Evolutionary conservation across 75 land plant species (phyloP).

Genomic region (Pinus albicaulis): DNA sequence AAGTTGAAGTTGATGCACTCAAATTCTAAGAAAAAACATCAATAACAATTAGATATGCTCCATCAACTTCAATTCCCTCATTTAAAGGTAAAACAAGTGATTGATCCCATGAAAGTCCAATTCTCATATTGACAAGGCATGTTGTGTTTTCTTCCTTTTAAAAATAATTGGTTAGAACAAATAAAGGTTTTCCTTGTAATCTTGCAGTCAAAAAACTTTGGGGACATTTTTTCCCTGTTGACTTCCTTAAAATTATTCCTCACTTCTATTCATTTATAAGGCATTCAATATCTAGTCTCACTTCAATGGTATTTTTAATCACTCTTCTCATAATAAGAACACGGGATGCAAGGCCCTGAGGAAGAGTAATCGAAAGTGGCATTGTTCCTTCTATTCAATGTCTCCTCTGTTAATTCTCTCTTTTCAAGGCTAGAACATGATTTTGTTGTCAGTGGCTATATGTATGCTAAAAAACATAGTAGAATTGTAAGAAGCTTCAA

Average conservation of each 20-base stretch:
- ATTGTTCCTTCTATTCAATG: no score
- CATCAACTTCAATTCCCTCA: conserved; percentile 64
- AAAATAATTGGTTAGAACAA: no score
- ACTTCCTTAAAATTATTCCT: conserved; percentile 16
- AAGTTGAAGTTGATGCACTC: no score
- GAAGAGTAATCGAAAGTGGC: no score
- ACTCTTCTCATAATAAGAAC: conserved; percentile 17
- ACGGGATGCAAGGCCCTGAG: no score
- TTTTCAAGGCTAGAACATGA: no score
- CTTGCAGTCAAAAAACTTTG: no score
- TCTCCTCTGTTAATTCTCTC: no score
- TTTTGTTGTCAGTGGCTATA: no score
- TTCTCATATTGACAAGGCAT: conserved; percentile 80
- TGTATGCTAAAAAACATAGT: no score
- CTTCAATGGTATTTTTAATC: conserved; percentile 65
- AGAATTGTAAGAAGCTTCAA: no score
- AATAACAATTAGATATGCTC: conserved; percentile 66
- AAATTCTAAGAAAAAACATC: conserved; percentile 33
- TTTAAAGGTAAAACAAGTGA: conserved; percentile 66
- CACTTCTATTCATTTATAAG: conserved; percentile 48
- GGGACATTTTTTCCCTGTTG: conserved; percentile 7
- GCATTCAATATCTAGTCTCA: conserved; percentile 71
- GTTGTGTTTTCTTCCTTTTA: conserved; percentile 36
- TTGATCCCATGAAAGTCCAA: conserved; percentile 84
- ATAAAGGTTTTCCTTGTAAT: no score